These are phyloP conservation scores for Rostrohypoxylon terebratum DNA, from an alignment of 495 filamentous ascomycete genomes.

Conservation along the genomic window DNA sequence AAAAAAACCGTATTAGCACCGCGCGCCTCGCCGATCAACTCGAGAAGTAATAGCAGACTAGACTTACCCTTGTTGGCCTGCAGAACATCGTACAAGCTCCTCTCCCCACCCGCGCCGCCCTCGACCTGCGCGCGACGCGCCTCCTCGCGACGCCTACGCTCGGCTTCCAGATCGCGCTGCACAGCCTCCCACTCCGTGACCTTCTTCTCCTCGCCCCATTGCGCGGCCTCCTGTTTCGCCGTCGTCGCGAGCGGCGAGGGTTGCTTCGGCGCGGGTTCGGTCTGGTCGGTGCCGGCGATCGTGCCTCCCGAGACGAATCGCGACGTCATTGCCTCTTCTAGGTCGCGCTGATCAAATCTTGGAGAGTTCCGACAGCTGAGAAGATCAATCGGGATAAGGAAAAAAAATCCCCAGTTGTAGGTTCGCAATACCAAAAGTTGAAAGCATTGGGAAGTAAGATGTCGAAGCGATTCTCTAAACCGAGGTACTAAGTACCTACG, in stretches of 20 bases:
- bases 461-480: background rate
- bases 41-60: too few species aligned
- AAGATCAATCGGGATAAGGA: background rate
- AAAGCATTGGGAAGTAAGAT: background rate
- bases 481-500: background rate
- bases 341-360: background rate
- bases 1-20: too few species aligned
- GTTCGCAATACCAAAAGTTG: background rate
- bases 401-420: background rate
- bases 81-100: conserved; percentile 85
- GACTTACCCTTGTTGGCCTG: conserved; percentile 91
- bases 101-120: conserved; percentile 65
- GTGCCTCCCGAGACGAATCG: conserved; percentile 92
- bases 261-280: background rate
- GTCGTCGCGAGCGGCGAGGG: conserved; percentile 6
- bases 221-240: background rate
- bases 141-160: conserved; percentile 67
- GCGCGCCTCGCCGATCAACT: too few species aligned
- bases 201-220: conserved; percentile 62
- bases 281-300: conserved; percentile 62
- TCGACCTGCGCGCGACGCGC: conserved; percentile 57
- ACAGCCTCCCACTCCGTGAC: conserved; percentile 73
- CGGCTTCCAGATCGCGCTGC: conserved; percentile 77
- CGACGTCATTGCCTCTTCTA: conserved; percentile 71
- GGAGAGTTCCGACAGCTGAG: background rate